Percentiles rank a stretch among this genome's conserved stretches.
Conservation (phyloP, 2,329 filamentous ascomycete genomes). For the Penicillium sp. region DNA sequence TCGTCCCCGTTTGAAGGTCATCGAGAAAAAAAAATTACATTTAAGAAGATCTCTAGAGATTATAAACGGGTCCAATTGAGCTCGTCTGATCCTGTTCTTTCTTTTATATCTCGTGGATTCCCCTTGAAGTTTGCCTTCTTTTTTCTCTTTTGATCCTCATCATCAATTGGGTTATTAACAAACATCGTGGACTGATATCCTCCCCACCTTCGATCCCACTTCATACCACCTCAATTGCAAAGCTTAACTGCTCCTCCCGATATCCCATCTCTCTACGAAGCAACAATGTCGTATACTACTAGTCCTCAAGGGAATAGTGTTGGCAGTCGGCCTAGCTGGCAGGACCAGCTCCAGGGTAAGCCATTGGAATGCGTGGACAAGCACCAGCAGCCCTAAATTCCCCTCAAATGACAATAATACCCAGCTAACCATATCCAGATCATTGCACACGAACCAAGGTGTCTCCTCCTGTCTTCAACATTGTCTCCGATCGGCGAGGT, state of each 20-base stretch:
- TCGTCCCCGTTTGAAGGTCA: slow-evolving; percentile 19
- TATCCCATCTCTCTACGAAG: background rate
- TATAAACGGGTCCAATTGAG: slow-evolving; percentile 15
- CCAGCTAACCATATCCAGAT: slow-evolving; percentile 43
- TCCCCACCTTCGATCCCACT: slow-evolving; percentile 12
- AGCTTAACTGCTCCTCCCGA: background rate
- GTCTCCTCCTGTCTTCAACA: slow-evolving; percentile 61
- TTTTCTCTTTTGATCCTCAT: slow-evolving; percentile 11
- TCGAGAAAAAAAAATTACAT: slow-evolving; percentile 1
- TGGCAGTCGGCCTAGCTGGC: slow-evolving; percentile 46
- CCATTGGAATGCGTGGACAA: slow-evolving; percentile 6
- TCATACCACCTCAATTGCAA: slow-evolving; percentile 8
- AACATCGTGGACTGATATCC: slow-evolving; percentile 2
- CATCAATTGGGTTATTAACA: slow-evolving; percentile 2
- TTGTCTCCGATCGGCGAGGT: slow-evolving; percentile 75
- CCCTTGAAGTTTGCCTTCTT: slow-evolving; percentile 4
- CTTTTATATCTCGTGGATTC: slow-evolving; percentile 10
- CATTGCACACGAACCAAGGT: slow-evolving; percentile 57
- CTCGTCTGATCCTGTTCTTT: slow-evolving; percentile 9
- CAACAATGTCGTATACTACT: slow-evolving; percentile 25
- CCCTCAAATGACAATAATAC: slow-evolving; percentile 1
- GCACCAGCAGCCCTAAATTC: background rate
- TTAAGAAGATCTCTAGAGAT: slow-evolving; percentile 19
- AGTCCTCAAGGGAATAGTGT: slow-evolving; percentile 21
- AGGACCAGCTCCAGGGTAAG: slow-evolving; percentile 58